Base-by-base conservation (phyloP, 208 protist genomes). In the Sergeia podlipaevii region DNA sequence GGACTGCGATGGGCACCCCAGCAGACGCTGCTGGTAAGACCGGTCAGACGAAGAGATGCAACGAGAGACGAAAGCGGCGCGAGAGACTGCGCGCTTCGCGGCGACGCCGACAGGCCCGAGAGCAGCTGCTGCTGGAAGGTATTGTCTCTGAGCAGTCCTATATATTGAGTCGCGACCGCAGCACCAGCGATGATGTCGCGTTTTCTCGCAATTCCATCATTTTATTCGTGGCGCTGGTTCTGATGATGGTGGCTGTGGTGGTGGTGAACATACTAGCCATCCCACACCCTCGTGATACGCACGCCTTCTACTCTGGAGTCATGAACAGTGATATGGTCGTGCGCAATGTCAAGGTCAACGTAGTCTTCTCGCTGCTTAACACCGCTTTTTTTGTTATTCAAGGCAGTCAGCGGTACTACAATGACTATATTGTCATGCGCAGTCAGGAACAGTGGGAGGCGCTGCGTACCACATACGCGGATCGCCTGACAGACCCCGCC, bases 371-470 rank as follows among this genome's bases (percentile, higher is more conserved):
- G 7, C 33, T 58, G 33, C 18, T 64, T 10, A 41, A 44, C 43
- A 20, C 34, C 8, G 60, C 36, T 18, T 51, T 18, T 32, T 69
- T 69, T 28, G 23, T 39, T 13, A 15, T 61, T 3, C 5, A 10
- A 5, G 26, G 30, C 6, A 20, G 50, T 15, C 52, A 47, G 55
- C 51, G 54, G 15, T 62, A 69, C 61, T 69, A 63, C 36, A 28
- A 54, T 13, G 39, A 60, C 11, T 62, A 54, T 43, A 41, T 69
- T 29, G 26, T 23, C n/a, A 7, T 38, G n/a, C 41, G 24, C 10
- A n/a, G 21, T 23, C 13, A 61, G 24, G 21, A 54, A 3, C 20
- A 6, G 33, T 42, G 11, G 38, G 15, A 39, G 23, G 32, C 34
- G 8, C 30, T 56, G 4, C 52, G 32, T 6, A 28, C 7, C 17